Conservation (phyloP, 257 asterid species). For the Scutellaria barbata region DNA sequence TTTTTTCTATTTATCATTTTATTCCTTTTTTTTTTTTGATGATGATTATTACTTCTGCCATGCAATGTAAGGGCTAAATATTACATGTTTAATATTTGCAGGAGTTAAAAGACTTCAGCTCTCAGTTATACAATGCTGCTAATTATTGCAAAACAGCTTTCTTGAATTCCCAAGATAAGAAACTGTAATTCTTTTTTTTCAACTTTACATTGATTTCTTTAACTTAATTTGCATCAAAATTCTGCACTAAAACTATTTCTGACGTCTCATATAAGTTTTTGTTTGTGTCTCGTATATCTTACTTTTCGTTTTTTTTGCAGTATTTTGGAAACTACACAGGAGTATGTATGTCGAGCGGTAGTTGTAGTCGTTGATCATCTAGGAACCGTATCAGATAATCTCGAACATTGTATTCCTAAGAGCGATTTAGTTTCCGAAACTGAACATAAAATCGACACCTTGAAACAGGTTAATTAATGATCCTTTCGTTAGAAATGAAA, state of each 20-base stretch:
- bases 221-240: no score
- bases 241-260: no score
- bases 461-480: conserved; percentile 44
- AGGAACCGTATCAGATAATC: conserved; percentile 62
- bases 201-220: not conserved
- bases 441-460: conserved; percentile 43
- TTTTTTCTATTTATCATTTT: not conserved
- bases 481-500: no score
- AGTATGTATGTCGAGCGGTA: conserved; percentile 57
- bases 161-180: conserved; percentile 52
- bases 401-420: conserved; percentile 48
- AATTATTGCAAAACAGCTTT: conserved; percentile 60
- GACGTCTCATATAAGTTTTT: no score
- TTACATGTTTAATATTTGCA: conserved; percentile 27
- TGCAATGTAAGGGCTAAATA: no score
- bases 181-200: conserved; percentile 31
- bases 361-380: conserved; percentile 70
- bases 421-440: conserved; percentile 49
- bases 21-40: no score
- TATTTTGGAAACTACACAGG: conserved; percentile 61
- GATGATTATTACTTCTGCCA: not conserved
- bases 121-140: conserved; percentile 73
- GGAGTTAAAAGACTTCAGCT: conserved; percentile 67
- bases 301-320: conserved; percentile 41
- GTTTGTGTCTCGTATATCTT: no score